A percentile compares a stretch with the other conserved stretches of the same genome.
Evolutionary conservation across 1,284 basidiomycete genomes (phyloP).

Genomic region (Meripilus lineatus): DNA sequence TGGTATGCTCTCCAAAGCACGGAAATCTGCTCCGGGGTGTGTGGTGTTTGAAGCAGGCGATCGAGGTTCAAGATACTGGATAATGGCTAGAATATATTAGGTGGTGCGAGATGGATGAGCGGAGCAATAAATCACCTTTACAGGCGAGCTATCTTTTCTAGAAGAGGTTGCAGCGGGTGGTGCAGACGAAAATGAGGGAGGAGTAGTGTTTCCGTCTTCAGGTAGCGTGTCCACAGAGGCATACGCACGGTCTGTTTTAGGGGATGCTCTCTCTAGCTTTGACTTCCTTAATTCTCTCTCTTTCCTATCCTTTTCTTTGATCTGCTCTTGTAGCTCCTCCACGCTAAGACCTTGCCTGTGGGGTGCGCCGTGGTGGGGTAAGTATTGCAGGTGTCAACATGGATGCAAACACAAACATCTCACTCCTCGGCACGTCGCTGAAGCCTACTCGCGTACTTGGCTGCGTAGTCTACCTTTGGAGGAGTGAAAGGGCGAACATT

Average conservation of each 20-base stretch:
- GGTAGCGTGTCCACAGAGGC: constrained; percentile 21
- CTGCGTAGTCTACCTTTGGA: constrained; percentile 22
- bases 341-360: constrained; percentile 26
- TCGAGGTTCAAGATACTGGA: constrained; percentile 76
- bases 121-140: constrained; percentile 45
- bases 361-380: background rate
- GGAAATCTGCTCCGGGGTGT: constrained; percentile 69
- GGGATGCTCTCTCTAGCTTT: constrained; percentile 21
- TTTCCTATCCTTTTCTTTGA: constrained; percentile 24
- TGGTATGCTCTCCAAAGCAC: constrained; percentile 91
- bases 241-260: constrained; percentile 11
- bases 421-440: constrained; percentile 40
- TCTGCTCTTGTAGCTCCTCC: constrained; percentile 22
- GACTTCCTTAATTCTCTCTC: constrained; percentile 17
- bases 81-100: constrained; percentile 59
- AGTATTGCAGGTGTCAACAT: constrained; percentile 6
- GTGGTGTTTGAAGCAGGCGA: constrained; percentile 63
- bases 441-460: constrained; percentile 46
- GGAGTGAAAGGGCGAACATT: too few relatives aligned
- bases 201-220: constrained; percentile 10
- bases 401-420: constrained; percentile 19
- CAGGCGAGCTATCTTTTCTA: constrained; percentile 65
- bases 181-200: constrained; percentile 13
- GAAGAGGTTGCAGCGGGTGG: constrained; percentile 18
- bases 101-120: constrained; percentile 1